These are phyloP conservation scores for Neofusicoccum kwambonambiense DNA, from an alignment of 2,329 filamentous ascomycete species.

Conservation along the genomic window DNA sequence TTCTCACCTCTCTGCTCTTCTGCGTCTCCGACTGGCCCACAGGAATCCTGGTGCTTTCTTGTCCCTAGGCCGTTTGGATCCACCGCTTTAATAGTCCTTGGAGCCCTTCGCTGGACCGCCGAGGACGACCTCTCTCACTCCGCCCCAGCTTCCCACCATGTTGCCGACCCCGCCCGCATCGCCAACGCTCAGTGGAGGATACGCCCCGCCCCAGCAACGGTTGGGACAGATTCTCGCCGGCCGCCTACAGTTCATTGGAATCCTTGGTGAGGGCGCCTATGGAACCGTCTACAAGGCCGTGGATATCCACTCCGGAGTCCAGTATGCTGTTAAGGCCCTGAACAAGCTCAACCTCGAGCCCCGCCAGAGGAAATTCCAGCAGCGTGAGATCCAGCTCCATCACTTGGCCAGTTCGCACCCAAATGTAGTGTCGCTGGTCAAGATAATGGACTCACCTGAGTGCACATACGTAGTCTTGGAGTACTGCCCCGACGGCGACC, in stretches of 20 bases:
- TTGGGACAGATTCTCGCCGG: slow-evolving; percentile 81
- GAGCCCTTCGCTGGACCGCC: slow-evolving; percentile 41
- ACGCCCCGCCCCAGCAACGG: slow-evolving; percentile 70
- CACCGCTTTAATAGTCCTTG: slow-evolving; percentile 15
- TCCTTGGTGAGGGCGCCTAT: slow-evolving; percentile 92
- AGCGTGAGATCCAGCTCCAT: slow-evolving; percentile 88
- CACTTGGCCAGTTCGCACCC: slow-evolving; percentile 83
- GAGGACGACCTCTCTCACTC: slow-evolving; percentile 29
- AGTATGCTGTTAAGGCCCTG: slow-evolving; percentile 94
- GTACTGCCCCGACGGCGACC: slow-evolving; percentile 93
- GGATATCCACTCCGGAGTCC: slow-evolving; percentile 75
- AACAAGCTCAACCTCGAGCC: slow-evolving; percentile 90
- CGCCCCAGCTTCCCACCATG: slow-evolving; percentile 37
- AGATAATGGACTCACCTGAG: slow-evolving; percentile 87
- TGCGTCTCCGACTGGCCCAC: not conserved
- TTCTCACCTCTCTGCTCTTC: slow-evolving; percentile 2
- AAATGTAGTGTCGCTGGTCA: slow-evolving; percentile 90
- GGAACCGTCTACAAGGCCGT: slow-evolving; percentile 91
- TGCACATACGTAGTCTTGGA: slow-evolving; percentile 97
- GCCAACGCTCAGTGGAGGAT: slow-evolving; percentile 44
- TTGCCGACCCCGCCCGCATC: slow-evolving; percentile 52
- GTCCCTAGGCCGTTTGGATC: slow-evolving; percentile 2
- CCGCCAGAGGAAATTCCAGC: slow-evolving; percentile 85
- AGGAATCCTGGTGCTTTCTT: slow-evolving; percentile 19
- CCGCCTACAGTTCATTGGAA: slow-evolving; percentile 76